Evolutionary conservation across 768 basidiomycete genomes (phyloP).

Genomic region (Crucibulum laeve): DNA sequence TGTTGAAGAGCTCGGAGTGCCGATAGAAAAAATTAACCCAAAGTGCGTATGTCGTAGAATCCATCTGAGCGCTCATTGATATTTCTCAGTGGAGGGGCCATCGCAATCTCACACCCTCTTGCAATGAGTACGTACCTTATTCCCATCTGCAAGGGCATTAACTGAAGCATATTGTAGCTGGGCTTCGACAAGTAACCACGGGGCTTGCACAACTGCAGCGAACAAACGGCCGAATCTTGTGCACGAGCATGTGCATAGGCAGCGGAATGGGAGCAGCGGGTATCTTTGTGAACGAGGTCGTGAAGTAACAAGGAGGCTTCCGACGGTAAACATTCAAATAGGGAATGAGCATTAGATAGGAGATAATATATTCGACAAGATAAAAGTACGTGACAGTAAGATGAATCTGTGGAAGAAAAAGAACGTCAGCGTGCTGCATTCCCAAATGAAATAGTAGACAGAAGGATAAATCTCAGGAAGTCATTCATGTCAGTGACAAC

Average conservation of each 20-base stretch:
- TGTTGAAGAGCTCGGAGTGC: constrained; percentile 72
- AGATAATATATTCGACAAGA: constrained; percentile 35
- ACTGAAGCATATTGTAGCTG: constrained; percentile 42
- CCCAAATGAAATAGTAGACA: constrained; percentile 24
- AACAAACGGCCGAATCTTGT: constrained; percentile 62
- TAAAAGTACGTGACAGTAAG: not conserved
- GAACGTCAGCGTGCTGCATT: too few relatives aligned
- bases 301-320: not conserved
- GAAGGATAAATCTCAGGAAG: constrained; percentile 68
- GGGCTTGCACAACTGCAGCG: constrained; percentile 81
- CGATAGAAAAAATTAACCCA: constrained; percentile 80
- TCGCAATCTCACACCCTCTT: constrained; percentile 77
- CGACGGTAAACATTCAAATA: not conserved
- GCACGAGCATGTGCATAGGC: constrained; percentile 77
- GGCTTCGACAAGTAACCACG: constrained; percentile 82
- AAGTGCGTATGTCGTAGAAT: constrained; percentile 45
- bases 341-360: too few relatives aligned
- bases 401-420: not conserved
- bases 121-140: constrained; percentile 65
- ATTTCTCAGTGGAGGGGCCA: constrained; percentile 73
- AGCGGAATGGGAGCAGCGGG: constrained; percentile 89
- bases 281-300: constrained; percentile 70
- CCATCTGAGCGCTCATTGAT: not conserved
- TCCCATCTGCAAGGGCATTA: not conserved
- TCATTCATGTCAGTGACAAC: constrained; percentile 79